Conservation (phyloP, 2,329 filamentous ascomycete genomes). For the Diaporthe sp. region DNA sequence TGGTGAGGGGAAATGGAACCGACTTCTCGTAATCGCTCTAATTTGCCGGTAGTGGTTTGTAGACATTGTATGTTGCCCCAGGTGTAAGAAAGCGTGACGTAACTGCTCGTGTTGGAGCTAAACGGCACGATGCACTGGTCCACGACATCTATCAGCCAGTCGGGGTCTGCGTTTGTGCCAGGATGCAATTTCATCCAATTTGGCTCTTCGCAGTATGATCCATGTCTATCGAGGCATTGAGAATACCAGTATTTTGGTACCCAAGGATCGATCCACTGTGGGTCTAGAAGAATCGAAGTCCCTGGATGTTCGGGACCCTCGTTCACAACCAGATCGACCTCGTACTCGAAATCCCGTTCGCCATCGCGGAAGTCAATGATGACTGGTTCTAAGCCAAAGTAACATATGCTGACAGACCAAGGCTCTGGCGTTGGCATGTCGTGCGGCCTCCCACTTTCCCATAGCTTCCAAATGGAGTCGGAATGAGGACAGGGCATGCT, state of each 20-base stretch:
- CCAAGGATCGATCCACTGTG: neutral
- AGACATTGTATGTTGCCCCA: neutral
- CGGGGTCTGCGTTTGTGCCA: neutral
- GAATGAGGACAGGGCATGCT: neutral
- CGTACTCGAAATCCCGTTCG: neutral
- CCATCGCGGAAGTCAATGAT: neutral
- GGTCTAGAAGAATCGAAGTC: neutral
- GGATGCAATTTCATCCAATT: neutral
- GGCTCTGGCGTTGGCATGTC: neutral
- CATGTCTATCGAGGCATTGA: neutral
- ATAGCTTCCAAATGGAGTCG: neutral
- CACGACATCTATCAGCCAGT: neutral
- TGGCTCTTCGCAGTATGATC: neutral
- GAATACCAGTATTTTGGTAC: neutral
- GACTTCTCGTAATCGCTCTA: neutral
- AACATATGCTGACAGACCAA: neutral
- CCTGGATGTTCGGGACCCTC: neutral
- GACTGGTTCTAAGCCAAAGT: neutral
- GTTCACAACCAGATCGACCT: neutral
- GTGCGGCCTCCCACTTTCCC: neutral
- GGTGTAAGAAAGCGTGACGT: neutral
- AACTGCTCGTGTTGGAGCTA: neutral
- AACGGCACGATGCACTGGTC: neutral
- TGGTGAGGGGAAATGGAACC: neutral
- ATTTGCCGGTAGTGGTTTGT: neutral